Base-by-base conservation (phyloP, 202 grass and related monocot species). In the Dendrocalamus latiflorus region DNA sequence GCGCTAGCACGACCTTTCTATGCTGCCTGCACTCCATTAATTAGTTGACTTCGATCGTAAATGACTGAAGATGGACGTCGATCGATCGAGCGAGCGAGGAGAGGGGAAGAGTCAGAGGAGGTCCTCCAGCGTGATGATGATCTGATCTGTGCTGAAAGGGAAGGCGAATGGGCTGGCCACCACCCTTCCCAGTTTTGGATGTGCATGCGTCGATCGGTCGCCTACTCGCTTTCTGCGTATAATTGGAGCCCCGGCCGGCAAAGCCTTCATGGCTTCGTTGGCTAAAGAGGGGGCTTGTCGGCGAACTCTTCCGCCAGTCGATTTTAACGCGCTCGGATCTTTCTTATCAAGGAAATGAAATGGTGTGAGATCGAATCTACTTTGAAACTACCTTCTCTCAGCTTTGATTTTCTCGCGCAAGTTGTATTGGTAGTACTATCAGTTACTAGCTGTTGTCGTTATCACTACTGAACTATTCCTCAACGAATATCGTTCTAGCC, bases 121-220 rank as follows among this genome's bases (percentile, higher is more conserved):
- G 47, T 53, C 75, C 61, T 26, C 7, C 12, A 24, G 1, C 74
- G 20, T 38, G 47, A 72, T 45, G 72, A 59, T 68, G 68, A 84
- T 18, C 78, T 86, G 88, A 84, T 51, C 83, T 86, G 88, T 71
- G 54, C 4, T 59, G 83, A 85, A 77, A 89, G 78, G 28, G 72
- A 73, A 11, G 48, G 77, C 38, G 82, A 70, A 81, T 81, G 65
- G 83, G 82, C 87, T 58, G 78, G 72, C 72, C 65, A 82, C 88
- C 78, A 34, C 33, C 72, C 72, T 82, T 72, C 70, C 83, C 72
- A 66, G 83, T 89, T 82, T 72, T 77, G 88, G 83, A 89, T 77
- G 66, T 67, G 86, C 48, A 49, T 72, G 71, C 68, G 49, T 48
- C 53, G 56, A 8, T 54, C 4, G 15, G 60, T 4, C 65, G 55